A percentile compares a stretch with the other conserved stretches of the same genome.
Evolutionary conservation across 1,284 basidiomycete genomes (phyloP).

Genomic region (Ceratobasidium sp.): DNA sequence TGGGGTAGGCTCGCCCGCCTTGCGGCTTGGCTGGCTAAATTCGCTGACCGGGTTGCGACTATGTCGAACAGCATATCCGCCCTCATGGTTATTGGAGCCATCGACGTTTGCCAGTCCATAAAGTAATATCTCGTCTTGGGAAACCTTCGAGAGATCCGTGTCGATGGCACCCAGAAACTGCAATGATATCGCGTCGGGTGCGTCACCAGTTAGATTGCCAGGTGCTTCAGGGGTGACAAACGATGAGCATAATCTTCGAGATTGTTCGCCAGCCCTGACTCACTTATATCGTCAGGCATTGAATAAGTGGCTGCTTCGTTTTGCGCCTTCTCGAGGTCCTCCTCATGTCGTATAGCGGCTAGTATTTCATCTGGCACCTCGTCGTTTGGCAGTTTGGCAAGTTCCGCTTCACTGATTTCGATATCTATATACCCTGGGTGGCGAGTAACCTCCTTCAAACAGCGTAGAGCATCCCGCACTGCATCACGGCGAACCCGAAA

Average conservation of each 20-base stretch:
- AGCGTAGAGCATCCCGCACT: constrained; percentile 51
- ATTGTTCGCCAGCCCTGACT: neutral
- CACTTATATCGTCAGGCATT: constrained; percentile 8
- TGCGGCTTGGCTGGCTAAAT: neutral
- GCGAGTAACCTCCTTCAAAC: constrained; percentile 22
- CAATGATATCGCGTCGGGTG: constrained; percentile 35
- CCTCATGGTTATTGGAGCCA: constrained; percentile 14
- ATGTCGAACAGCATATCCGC: constrained; percentile 40
- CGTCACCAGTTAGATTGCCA: neutral
- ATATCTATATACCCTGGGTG: constrained; percentile 37
- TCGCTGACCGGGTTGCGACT: constrained; percentile 3
- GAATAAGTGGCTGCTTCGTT: constrained; percentile 29
- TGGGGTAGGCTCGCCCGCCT: neutral
- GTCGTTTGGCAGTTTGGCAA: constrained; percentile 40
- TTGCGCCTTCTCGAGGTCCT: neutral
- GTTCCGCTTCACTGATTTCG: neutral
- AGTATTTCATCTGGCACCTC: constrained; percentile 44
- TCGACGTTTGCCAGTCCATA: neutral
- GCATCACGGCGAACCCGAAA: constrained; percentile 54
- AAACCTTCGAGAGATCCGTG: constrained; percentile 33
- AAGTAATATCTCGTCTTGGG: constrained; percentile 25
- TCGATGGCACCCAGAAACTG: constrained; percentile 32
- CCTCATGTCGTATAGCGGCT: constrained; percentile 13
- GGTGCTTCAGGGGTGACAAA: too few relatives aligned
- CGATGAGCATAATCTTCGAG: too few relatives aligned